Percentiles rank a stretch among this genome's conserved stretches.
These are phyloP conservation scores for Halophytophthora polymorphica DNA, from an alignment of 352 stramenopile species.

Conservation along the genomic window DNA sequence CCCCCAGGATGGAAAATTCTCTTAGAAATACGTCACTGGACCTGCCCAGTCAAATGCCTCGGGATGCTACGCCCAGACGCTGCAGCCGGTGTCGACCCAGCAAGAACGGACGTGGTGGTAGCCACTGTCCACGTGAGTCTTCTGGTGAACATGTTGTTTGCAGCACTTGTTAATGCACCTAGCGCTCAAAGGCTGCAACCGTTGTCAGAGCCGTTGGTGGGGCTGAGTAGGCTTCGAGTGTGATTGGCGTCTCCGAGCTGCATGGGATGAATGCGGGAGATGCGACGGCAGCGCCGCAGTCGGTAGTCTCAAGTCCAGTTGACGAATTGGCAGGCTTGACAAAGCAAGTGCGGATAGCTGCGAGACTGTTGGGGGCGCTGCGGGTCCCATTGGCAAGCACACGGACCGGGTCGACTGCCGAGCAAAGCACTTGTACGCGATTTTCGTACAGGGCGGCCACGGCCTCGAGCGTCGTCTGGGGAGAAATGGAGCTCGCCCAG, in stretches of 20 bases:
- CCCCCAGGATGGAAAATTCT: too few species aligned
- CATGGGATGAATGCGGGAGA: conserved; percentile 26
- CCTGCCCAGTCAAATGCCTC: too few species aligned
- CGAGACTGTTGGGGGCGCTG: conserved; percentile 22
- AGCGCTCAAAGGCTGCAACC: too few species aligned
- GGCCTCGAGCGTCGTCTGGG: conserved; percentile 23
- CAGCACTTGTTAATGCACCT: too few species aligned
- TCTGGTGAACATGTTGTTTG: too few species aligned
- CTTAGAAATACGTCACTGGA: too few species aligned
- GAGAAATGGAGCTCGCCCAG: conserved; percentile 20
- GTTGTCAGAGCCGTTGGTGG: too few species aligned
- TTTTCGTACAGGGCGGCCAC: conserved; percentile 35
- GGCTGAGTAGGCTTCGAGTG: conserved; percentile 8
- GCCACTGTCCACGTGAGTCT: too few species aligned
- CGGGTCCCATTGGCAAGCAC: neutral
- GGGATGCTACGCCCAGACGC: too few species aligned
- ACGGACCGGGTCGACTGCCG: conserved; percentile 13
- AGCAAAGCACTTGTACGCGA: conserved; percentile 40
- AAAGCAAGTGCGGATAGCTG: conserved; percentile 42
- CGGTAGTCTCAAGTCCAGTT: conserved; percentile 16
- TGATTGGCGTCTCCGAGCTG: conserved; percentile 16
- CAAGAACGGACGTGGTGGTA: too few species aligned
- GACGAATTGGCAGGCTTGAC: conserved; percentile 18
- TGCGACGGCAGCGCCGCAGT: conserved; percentile 17
- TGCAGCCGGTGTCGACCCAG: too few species aligned